phyloP scores from a whole-genome alignment of 1,284 basidiomycete genomes.

The Pseudomicrostroma phylloplanum region DNA sequence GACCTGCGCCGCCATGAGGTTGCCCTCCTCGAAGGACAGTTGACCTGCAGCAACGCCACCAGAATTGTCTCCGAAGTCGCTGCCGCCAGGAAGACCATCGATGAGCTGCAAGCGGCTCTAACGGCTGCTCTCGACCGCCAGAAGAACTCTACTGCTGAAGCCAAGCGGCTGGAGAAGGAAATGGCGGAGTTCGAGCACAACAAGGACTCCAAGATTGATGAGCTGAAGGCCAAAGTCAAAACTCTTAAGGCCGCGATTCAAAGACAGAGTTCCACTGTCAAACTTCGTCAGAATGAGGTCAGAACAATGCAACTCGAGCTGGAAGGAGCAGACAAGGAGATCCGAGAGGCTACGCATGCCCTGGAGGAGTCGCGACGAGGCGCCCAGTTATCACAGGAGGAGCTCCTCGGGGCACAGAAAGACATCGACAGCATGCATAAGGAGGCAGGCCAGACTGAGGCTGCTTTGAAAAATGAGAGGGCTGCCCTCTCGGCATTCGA shows the following conservation, averaged over 20 bases:
- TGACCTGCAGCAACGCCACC: slow-evolving; percentile 75
- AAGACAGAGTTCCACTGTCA: slow-evolving; percentile 73
- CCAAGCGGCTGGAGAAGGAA: slow-evolving; percentile 82
- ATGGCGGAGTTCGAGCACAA: slow-evolving; percentile 98
- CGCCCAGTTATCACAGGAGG: slow-evolving; percentile 61
- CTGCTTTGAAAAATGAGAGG: slow-evolving; percentile 71
- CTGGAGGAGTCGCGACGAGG: slow-evolving; percentile 62
- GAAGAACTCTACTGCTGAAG: slow-evolving; percentile 67
- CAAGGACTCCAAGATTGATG: slow-evolving; percentile 91
- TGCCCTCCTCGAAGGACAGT: slow-evolving; percentile 72
- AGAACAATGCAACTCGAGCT: slow-evolving; percentile 81
- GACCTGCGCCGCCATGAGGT: slow-evolving; percentile 87
- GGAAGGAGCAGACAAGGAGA: slow-evolving; percentile 78
- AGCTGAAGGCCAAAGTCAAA: slow-evolving; percentile 74
- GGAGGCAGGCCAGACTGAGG: slow-evolving; percentile 62
- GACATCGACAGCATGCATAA: slow-evolving; percentile 59
- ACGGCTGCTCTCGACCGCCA: slow-evolving; percentile 69
- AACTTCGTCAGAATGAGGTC: slow-evolving; percentile 78
- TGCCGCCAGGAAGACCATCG: slow-evolving; percentile 63
- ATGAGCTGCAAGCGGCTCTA: slow-evolving; percentile 63
- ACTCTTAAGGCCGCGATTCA: slow-evolving; percentile 74
- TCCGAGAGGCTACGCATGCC: slow-evolving; percentile 60
- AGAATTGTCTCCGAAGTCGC: slow-evolving; percentile 79
- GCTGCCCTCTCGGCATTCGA: slow-evolving; percentile 81
- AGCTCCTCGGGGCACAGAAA: slow-evolving; percentile 61